These are phyloP conservation scores for Antarctomyces pellizariae DNA, from an alignment of 495 filamentous ascomycete genomes.

Conservation along the genomic window DNA sequence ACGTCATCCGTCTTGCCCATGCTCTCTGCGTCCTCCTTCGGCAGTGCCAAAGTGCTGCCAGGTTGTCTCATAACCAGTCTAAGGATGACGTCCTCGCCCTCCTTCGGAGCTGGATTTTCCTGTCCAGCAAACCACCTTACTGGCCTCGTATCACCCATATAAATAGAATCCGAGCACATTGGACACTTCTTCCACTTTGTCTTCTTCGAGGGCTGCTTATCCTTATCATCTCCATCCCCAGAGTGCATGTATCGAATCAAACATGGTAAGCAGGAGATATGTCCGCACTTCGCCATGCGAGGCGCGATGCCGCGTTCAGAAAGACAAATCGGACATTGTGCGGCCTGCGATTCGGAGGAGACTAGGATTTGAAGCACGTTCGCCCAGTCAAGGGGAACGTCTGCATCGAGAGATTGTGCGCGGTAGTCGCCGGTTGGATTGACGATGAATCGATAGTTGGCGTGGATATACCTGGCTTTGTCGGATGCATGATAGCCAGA, in stretches of 20 bases:
- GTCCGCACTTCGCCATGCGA: conserved; percentile 91
- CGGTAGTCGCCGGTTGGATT: conserved; percentile 58
- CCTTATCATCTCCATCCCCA: conserved; percentile 41
- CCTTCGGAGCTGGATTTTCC: conserved; percentile 51
- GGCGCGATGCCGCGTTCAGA: conserved; percentile 67
- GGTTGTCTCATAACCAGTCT: conserved; percentile 58
- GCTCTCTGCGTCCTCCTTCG: conserved; percentile 56
- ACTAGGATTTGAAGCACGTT: conserved; percentile 79
- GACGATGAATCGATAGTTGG: conserved; percentile 94
- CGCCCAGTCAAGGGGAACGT: conserved; percentile 78
- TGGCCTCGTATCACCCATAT: conserved; percentile 66
- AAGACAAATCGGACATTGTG: conserved; percentile 83
- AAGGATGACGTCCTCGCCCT: conserved; percentile 75
- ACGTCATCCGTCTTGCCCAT: conserved; percentile 45
- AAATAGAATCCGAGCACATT: conserved; percentile 81
- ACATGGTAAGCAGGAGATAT: conserved; percentile 91
- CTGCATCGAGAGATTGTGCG: conserved; percentile 61
- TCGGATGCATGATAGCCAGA: conserved; percentile 82
- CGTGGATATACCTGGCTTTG: conserved; percentile 88
- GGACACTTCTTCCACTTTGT: conserved; percentile 87
- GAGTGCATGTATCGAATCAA: conserved; percentile 91
- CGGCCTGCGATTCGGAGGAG: conserved; percentile 66
- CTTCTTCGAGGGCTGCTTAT: conserved; percentile 37
- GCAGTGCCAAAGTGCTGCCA: conserved; percentile 66
- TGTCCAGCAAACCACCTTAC: conserved; percentile 84